phyloP scores from a whole-genome alignment of 441 rosid genomes.

The Euphorbia celastroides region DNA sequence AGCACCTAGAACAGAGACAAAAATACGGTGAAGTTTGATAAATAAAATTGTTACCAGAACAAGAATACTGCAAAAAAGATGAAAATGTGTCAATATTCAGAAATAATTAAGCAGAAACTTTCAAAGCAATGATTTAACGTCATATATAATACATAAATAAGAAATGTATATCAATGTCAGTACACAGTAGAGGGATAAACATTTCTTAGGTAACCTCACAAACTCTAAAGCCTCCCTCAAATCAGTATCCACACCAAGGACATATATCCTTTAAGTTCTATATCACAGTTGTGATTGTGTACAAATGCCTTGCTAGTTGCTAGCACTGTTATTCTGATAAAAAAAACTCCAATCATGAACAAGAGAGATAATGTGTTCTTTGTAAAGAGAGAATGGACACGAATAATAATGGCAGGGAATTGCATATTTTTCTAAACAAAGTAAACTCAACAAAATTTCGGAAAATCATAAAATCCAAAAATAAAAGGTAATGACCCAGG shows the following conservation, averaged over 20 bases:
- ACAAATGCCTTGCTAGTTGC: too few relatives aligned
- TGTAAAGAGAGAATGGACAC: not conserved
- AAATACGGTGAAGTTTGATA: not conserved
- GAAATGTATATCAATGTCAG: not conserved
- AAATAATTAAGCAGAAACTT: constrained; percentile 1
- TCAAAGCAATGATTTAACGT: not conserved
- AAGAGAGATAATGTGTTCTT: not conserved
- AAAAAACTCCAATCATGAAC: not conserved
- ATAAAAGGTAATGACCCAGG: not conserved
- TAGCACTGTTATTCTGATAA: too few relatives aligned
- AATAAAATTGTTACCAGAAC: not conserved
- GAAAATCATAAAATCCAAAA: not conserved
- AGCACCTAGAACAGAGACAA: constrained; percentile 54
- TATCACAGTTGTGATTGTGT: too few relatives aligned
- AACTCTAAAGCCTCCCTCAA: not conserved
- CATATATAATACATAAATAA: not conserved
- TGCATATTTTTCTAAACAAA: not conserved
- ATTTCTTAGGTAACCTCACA: not conserved
- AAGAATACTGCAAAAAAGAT: not conserved
- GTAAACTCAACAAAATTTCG: not conserved
- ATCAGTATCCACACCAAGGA: not conserved
- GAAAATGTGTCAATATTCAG: not conserved
- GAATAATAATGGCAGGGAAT: not conserved
- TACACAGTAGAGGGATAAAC: too few relatives aligned
- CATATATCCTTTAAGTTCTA: not conserved